phyloP scores from a whole-genome alignment of 2,329 filamentous ascomycete species.

The Daldinia eschscholtzii region DNA sequence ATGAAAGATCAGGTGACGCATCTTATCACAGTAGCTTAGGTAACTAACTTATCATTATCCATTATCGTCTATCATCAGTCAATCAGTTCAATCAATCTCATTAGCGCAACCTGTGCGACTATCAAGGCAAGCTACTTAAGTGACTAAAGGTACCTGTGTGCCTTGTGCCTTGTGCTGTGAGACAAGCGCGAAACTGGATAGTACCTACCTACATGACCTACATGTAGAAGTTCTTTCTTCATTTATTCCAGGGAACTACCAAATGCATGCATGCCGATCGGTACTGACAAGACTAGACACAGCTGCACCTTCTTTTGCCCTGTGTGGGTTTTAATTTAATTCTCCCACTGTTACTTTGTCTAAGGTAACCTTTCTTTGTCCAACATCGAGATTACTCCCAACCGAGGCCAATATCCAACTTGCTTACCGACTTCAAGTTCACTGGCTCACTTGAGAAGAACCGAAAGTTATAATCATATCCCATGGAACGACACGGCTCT shows the following conservation, averaged over 20 bases:
- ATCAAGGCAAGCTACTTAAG: background rate
- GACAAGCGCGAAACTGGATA: background rate
- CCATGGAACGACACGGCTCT: constrained; percentile 67
- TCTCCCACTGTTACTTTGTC: constrained; percentile 4
- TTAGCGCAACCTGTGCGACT: background rate
- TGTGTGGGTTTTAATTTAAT: constrained; percentile 10
- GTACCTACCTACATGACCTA: too few relatives aligned
- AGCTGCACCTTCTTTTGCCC: background rate
- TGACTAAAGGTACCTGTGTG: background rate
- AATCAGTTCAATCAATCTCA: background rate
- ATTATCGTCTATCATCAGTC: background rate
- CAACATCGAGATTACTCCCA: background rate
- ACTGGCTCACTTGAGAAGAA: background rate
- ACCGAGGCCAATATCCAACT: background rate
- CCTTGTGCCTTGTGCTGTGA: background rate
- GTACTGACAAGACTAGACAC: background rate
- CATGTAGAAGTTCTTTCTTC: background rate
- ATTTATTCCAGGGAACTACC: background rate
- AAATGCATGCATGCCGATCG: background rate
- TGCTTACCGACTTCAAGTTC: background rate
- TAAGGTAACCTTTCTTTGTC: constrained; percentile 14
- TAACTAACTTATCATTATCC: constrained; percentile 1
- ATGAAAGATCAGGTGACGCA: constrained; percentile 35
- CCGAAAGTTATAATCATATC: constrained; percentile 6
- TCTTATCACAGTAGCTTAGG: constrained; percentile 10